Percentiles rank a stretch among this genome's conserved stretches.
phyloP scores from a whole-genome alignment of 2,329 filamentous ascomycete species.

The Coniochaeta sp. region DNA sequence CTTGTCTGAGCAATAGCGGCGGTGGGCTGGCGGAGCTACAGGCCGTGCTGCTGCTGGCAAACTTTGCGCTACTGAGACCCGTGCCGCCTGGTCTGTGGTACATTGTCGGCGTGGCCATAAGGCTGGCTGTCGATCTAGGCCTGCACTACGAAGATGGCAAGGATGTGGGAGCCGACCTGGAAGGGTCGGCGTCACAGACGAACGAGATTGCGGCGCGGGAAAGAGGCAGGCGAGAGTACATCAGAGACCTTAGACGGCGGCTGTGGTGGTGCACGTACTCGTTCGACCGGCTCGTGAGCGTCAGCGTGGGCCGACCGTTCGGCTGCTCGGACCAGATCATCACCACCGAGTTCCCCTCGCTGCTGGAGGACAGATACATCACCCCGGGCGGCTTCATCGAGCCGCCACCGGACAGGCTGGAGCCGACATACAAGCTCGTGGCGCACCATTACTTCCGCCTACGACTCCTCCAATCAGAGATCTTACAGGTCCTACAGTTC shows the following conservation, averaged over 20 bases:
- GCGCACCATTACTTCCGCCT: constrained; percentile 89
- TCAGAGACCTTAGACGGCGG: constrained; percentile 76
- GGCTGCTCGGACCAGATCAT: constrained; percentile 95
- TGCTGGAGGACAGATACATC: constrained; percentile 83
- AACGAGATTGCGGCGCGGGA: constrained; percentile 31
- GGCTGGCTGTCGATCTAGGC: constrained; percentile 84
- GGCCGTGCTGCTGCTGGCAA: constrained; percentile 80
- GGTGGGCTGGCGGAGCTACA: constrained; percentile 89
- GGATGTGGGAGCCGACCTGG: constrained; percentile 52
- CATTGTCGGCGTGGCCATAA: constrained; percentile 88
- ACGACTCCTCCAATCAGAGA: constrained; percentile 85
- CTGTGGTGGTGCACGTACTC: constrained; percentile 98
- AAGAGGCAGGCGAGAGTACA: constrained; percentile 70
- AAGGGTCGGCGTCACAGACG: constrained; percentile 33
- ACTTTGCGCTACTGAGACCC: constrained; percentile 83
- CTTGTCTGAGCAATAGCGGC: constrained; percentile 74
- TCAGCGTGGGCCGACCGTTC: constrained; percentile 87
- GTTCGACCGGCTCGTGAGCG: constrained; percentile 88
- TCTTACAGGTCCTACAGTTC: constrained; percentile 86
- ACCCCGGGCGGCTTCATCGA: constrained; percentile 68
- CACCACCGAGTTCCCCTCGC: constrained; percentile 87
- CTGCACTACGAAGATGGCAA: constrained; percentile 87
- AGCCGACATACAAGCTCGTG: constrained; percentile 82
- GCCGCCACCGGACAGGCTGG: constrained; percentile 46
- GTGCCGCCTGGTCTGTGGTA: constrained; percentile 96